These are phyloP conservation scores for Nigrospora oryzae DNA, from an alignment of 2,329 filamentous ascomycete genomes.

Conservation along the genomic window DNA sequence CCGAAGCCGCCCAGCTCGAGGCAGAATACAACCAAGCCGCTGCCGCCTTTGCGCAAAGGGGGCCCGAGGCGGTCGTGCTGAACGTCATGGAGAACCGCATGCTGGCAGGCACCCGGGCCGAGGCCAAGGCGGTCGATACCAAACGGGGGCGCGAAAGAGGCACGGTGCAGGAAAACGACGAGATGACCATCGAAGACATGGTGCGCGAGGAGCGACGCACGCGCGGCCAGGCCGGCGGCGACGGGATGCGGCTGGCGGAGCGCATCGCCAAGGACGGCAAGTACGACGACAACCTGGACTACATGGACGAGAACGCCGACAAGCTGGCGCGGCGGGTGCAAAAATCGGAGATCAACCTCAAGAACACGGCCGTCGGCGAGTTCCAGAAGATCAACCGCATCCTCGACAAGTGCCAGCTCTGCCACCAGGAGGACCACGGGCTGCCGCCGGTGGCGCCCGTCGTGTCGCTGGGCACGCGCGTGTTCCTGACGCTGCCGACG, in stretches of 20 bases:
- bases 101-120: constrained; percentile 63
- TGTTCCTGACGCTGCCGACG: constrained; percentile 81
- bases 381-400: constrained; percentile 85
- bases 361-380: constrained; percentile 77
- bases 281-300: constrained; percentile 88
- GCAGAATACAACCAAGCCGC: constrained; percentile 74
- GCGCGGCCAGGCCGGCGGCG: constrained; percentile 66
- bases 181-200: constrained; percentile 97
- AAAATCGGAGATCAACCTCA: constrained; percentile 79
- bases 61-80: constrained; percentile 67
- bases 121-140: constrained; percentile 70
- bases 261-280: constrained; percentile 89
- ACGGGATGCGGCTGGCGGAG: constrained; percentile 77
- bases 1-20: constrained; percentile 70
- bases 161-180: constrained; percentile 79
- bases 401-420: constrained; percentile 81
- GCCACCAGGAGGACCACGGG: constrained; percentile 77
- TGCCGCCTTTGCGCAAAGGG: constrained; percentile 46
- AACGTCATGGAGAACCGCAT: constrained; percentile 85
- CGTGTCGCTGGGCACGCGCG: constrained; percentile 75
- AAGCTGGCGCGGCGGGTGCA: constrained; percentile 83
- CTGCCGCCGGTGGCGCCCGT: constrained; percentile 74
- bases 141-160: constrained; percentile 80
- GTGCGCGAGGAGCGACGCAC: constrained; percentile 87
- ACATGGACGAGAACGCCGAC: constrained; percentile 92